Base-by-base conservation (phyloP, 2,329 filamentous ascomycete genomes). In the Conoideocrella luteorostrata region DNA sequence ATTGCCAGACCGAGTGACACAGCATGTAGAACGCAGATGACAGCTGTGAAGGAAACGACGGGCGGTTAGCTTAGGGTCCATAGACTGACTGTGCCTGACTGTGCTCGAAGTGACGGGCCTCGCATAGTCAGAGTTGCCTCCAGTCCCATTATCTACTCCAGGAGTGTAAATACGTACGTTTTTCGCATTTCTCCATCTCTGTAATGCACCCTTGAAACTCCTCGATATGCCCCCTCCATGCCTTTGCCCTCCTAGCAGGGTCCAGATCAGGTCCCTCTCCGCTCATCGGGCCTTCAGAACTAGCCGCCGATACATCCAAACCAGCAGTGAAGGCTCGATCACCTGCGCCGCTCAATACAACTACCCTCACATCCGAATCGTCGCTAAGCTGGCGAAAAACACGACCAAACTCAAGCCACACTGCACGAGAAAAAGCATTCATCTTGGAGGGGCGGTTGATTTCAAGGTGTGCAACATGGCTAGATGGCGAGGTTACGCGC, bases 381-480 rank as follows among this genome's bases (percentile, higher is more conserved):
- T 68, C 60, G 33, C 86, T 90, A 48, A 96, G 78, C 48, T 76
- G 73, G 45, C 70, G 65, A 70, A 97, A 93, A 52, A 94, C 72
- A 11, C 64, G 58, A 44, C 81, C 78, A 50, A 95, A 74, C 68
- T 95, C 88, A 42, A 83, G 70, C 88, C 90, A 96, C 81, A 96
- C 91, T 43, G 78, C 69, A 61, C 88, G 81, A 52, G 80, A 76
- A 64, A 95, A 96, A 51, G 90, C 82, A 64, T 97, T 97, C 62
- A 96, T 71, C 70, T 95, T 95, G 52, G 79, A 66, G 1, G 90
- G 80, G 1, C 90, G 79, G 70, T 94, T 90, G 67, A 95, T 95
- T 67, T 96, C 84, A 47, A 97, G 85, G 62, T 95, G 88, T n/a
- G 83, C 86, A 39, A 96, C 83, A 68, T 81, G 81, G 57, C 83